phyloP scores from a whole-genome alignment of 768 basidiomycete genomes.

The Rhizopogon sp. region DNA sequence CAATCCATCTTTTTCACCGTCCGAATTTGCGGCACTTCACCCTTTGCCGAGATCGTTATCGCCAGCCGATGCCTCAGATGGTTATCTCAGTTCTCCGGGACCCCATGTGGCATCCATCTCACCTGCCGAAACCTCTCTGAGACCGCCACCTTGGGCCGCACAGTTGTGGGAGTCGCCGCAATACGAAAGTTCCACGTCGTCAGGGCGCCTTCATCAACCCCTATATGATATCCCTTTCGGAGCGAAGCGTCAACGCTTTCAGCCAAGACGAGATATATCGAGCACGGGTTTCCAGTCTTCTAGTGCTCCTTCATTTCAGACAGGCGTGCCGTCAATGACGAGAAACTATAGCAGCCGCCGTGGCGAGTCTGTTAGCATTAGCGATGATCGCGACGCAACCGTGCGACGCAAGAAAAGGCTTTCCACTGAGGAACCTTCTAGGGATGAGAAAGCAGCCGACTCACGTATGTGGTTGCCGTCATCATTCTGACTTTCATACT shows the following conservation, averaged over 20 bases:
- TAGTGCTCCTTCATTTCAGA: slow-evolving; percentile 60
- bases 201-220: slow-evolving; percentile 44
- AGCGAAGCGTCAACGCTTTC: slow-evolving; percentile 33
- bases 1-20: slow-evolving; percentile 52
- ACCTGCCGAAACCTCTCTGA: slow-evolving; percentile 54
- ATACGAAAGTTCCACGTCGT: slow-evolving; percentile 39
- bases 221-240: slow-evolving; percentile 37
- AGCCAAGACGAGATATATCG: slow-evolving; percentile 34
- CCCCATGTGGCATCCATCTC: slow-evolving; percentile 53
- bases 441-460: slow-evolving; percentile 40
- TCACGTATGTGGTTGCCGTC: slow-evolving; percentile 39
- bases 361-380: slow-evolving; percentile 58
- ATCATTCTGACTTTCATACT: slow-evolving; percentile 21
- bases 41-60: slow-evolving; percentile 60
- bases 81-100: slow-evolving; percentile 33
- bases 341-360: slow-evolving; percentile 57
- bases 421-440: slow-evolving; percentile 28
- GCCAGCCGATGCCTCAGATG: slow-evolving; percentile 50
- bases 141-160: slow-evolving; percentile 60
- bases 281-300: slow-evolving; percentile 63
- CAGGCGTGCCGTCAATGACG: slow-evolving; percentile 42
- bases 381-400: slow-evolving; percentile 69
- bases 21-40: slow-evolving; percentile 55
- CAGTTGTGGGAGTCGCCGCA: slow-evolving; percentile 59
- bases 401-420: slow-evolving; percentile 54